Evolutionary conservation across 2,329 filamentous ascomycete species (phyloP).

Genomic region (Leptographium wingfieldii): DNA sequence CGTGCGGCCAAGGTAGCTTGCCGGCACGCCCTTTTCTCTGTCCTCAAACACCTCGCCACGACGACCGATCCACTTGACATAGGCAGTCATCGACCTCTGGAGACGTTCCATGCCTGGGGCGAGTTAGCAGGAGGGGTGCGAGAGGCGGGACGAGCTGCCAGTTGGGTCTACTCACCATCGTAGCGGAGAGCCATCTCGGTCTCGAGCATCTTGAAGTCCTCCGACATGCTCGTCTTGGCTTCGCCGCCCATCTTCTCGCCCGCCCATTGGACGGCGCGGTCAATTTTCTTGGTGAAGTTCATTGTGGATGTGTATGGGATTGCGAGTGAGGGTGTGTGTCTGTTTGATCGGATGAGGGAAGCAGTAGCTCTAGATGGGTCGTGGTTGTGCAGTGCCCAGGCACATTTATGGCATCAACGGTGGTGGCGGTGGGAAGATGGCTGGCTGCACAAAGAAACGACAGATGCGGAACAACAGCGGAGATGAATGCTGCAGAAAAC

Average conservation of each 20-base stretch:
- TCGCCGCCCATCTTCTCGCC: conserved; percentile 93
- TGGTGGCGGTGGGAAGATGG: too few species aligned
- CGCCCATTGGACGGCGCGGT: conserved; percentile 95
- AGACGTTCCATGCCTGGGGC: conserved; percentile 67
- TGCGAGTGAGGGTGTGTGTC: too few species aligned
- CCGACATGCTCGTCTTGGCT: conserved; percentile 71
- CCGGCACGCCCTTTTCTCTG: conserved; percentile 73
- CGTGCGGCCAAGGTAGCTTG: conserved; percentile 66
- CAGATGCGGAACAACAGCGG: too few species aligned
- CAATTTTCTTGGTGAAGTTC: conserved; percentile 70
- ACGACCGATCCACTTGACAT: conserved; percentile 78
- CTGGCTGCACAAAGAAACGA: too few species aligned
- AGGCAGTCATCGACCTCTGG: conserved; percentile 72
- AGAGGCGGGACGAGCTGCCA: not conserved
- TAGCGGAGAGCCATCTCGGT: conserved; percentile 80
- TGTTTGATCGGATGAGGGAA: too few species aligned
- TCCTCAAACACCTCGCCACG: conserved; percentile 69
- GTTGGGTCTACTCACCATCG: conserved; percentile 51
- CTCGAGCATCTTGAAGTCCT: conserved; percentile 86
- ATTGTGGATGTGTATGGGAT: conserved; percentile 19
- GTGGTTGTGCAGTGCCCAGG: too few species aligned
- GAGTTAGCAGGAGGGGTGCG: not conserved
- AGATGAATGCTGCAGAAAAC: too few species aligned
- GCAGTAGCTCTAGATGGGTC: too few species aligned
- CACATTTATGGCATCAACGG: too few species aligned